Conservation (phyloP, 306 rosid genomes). For the Heteromeles arbutifolia region DNA sequence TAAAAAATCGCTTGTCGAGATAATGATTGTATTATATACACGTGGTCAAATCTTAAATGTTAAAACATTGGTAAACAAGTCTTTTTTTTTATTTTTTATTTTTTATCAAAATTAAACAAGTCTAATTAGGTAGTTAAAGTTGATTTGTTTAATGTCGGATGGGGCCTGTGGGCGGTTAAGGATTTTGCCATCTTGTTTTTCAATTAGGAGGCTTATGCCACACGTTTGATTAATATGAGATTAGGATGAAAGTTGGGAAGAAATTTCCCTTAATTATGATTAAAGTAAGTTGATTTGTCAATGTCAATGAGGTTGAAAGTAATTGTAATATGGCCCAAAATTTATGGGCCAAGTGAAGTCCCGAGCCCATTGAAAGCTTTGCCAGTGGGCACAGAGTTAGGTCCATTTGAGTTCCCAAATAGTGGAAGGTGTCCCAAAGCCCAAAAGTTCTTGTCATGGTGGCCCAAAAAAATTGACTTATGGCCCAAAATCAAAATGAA, state of each 20-base stretch:
- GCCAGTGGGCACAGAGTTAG: neutral
- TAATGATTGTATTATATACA: no score
- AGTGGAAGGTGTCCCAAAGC: neutral
- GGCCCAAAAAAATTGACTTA: neutral
- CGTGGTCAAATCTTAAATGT: no score
- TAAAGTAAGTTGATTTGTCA: neutral
- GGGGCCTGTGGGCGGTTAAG: constrained; percentile 28
- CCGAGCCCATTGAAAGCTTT: neutral
- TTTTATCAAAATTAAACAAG: neutral
- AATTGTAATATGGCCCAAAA: neutral
- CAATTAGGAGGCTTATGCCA: neutral
- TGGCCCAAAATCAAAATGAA: neutral
- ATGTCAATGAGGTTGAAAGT: neutral
- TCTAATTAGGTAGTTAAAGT: constrained; percentile 13
- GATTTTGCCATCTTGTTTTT: neutral
- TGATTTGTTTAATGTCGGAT: constrained; percentile 24
- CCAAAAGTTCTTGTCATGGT: neutral
- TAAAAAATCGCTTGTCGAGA: no score
- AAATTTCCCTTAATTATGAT: neutral
- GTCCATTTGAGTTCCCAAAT: neutral
- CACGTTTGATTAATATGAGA: constrained; percentile 6
- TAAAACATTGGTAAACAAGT: neutral
- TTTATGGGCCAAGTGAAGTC: neutral
- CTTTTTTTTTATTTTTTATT: neutral
- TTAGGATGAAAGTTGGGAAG: neutral